A percentile compares a stretch with the other conserved stretches of the same genome.
These are phyloP conservation scores for Dalbergia cultrata DNA, from an alignment of 306 rosid genomes.

Conservation along the genomic window DNA sequence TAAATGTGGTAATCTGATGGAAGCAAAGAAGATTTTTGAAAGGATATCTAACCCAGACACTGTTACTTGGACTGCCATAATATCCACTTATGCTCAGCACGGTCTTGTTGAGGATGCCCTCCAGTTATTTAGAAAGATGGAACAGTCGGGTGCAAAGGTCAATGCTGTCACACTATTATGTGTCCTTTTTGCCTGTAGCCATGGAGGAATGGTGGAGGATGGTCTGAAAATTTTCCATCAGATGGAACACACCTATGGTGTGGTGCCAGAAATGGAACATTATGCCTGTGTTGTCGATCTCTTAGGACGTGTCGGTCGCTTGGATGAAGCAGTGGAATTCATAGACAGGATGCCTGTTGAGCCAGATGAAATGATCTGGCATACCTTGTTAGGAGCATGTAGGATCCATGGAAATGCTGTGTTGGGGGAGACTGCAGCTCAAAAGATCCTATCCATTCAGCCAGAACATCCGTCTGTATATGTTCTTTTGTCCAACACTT, in stretches of 20 bases:
- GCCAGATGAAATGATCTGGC: constrained; percentile 80
- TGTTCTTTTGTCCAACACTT: constrained; percentile 76
- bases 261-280: constrained; percentile 77
- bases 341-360: constrained; percentile 66
- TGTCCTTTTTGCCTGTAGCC: constrained; percentile 85
- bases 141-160: constrained; percentile 52
- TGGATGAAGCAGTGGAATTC: constrained; percentile 67
- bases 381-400: constrained; percentile 80
- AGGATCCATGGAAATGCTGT: constrained; percentile 72
- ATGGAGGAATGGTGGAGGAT: constrained; percentile 74
- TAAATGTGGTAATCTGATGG: constrained; percentile 65
- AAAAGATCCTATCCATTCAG: constrained; percentile 61
- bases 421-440: constrained; percentile 74
- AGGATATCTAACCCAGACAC: constrained; percentile 69
- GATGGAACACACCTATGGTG: constrained; percentile 63
- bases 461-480: constrained; percentile 70
- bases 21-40: constrained; percentile 59
- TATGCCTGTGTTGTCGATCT: constrained; percentile 80
- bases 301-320: constrained; percentile 70
- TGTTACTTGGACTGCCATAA: constrained; percentile 80
- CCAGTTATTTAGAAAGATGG: constrained; percentile 67
- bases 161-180: constrained; percentile 73
- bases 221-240: constrained; percentile 61
- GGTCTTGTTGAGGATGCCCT: constrained; percentile 72
- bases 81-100: constrained; percentile 76